Evolutionary conservation across 176 grass and related monocot genomes (phyloP), one percentile per base, ranked within the genome.

Genomic region (Carex littledalei): DNA sequence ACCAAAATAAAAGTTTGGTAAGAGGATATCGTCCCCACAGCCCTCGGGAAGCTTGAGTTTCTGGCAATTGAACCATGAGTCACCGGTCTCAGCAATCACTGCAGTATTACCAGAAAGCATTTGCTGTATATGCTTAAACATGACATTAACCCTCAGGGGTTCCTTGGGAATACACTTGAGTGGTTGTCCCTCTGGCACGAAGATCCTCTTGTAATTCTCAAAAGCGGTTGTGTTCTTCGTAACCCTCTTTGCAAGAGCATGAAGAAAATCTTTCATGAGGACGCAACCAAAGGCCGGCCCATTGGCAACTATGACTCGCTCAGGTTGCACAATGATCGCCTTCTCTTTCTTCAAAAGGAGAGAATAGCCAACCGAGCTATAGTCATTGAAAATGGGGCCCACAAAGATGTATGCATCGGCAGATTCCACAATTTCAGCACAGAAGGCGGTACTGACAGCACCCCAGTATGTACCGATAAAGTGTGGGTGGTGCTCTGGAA

Each of bases 61-160:
- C 89, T 97, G 94, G 84, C 94, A 94, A 90, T 97, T 97, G 82
- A 97, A 94, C 94, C 94, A 97, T 3, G 91, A 94, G 86, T 97
- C 91, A 0, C 94, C 94, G 0, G 91, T 87, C 78, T 97, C 91
- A 1, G 91, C 91, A 50, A 97, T 90, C 6, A 97, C 89, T 11
- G 87, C 91, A 79, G 60, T 84, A 63, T 84, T 84, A 1, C 71
- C 64, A 5, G 63, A 83, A 13, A 93, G 64, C 91, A 97, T 97
- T 13, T 47, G 20, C 81, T 97, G 94, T 59, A 93, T 78, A 86
- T 97, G 91, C 88, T 90, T 93, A 90, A 97, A 93, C 37, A 97
- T 83, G 20, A 93, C 88, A 67, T 97, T 97, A 0, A 97, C 89
- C 5, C 89, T 84, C 78, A 97, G 74, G 0, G 94, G 86, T 81